Conservation (phyloP, 2,329 filamentous ascomycete genomes). For the Elsinoe necatrix region DNA sequence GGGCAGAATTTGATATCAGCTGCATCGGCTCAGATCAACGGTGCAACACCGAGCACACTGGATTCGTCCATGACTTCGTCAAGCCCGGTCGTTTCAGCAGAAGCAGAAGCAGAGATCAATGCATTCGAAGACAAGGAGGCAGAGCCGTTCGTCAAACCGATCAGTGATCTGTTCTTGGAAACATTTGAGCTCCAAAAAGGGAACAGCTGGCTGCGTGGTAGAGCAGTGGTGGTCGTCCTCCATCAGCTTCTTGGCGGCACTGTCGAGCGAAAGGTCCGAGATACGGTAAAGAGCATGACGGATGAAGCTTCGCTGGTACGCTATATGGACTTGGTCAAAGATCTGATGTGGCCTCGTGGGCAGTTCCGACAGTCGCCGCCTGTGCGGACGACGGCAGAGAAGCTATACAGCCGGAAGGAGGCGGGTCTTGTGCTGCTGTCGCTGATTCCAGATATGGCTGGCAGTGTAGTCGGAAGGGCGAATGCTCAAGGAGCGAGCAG, state of each 20-base stretch:
- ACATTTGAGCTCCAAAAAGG: slow-evolving; percentile 89
- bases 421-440: slow-evolving; percentile 84
- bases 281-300: slow-evolving; percentile 64
- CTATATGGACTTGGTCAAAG: slow-evolving; percentile 65
- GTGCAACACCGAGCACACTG: slow-evolving; percentile 39
- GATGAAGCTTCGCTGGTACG: slow-evolving; percentile 70
- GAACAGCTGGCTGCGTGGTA: slow-evolving; percentile 93
- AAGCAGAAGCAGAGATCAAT: slow-evolving; percentile 88
- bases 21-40: slow-evolving; percentile 46
- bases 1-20: slow-evolving; percentile 85
- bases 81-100: slow-evolving; percentile 37
- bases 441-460: slow-evolving; percentile 81
- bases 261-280: slow-evolving; percentile 89
- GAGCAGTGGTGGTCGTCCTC: slow-evolving; percentile 90
- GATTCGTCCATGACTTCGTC: slow-evolving; percentile 33
- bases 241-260: slow-evolving; percentile 94
- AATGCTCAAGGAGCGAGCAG: slow-evolving; percentile 88
- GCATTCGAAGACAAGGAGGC: slow-evolving; percentile 85
- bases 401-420: slow-evolving; percentile 72
- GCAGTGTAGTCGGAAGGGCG: slow-evolving; percentile 81
- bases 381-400: slow-evolving; percentile 61
- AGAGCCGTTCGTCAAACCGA: slow-evolving; percentile 95
- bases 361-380: slow-evolving; percentile 41
- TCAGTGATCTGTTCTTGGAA: slow-evolving; percentile 95
- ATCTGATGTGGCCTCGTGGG: slow-evolving; percentile 74